Conservation (phyloP, 192 early-diverging fungal genomes). For the Oehlia diaphana region DNA sequence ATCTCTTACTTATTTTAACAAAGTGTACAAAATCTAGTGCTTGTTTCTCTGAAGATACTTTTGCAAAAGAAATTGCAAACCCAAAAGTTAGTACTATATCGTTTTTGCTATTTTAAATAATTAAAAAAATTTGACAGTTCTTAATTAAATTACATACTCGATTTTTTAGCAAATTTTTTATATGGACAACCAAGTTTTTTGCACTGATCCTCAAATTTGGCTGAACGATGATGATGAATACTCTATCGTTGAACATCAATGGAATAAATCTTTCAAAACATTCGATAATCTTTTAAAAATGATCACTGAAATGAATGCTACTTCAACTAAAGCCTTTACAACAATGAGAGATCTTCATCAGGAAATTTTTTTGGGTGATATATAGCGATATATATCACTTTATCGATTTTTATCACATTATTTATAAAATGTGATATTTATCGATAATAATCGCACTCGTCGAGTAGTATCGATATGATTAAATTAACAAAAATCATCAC, state of each 20-base stretch:
- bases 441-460: too few species aligned
- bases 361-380: too few species aligned
- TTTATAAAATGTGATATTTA: too few species aligned
- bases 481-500: too few species aligned
- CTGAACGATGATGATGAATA: background rate
- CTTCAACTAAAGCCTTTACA: slow-evolving; percentile 3
- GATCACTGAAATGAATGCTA: background rate
- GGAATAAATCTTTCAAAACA: background rate
- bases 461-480: too few species aligned
- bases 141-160: background rate
- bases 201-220: slow-evolving; percentile 8
- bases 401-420: too few species aligned
- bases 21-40: slow-evolving; percentile 4
- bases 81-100: background rate
- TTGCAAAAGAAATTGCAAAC: slow-evolving; percentile 3
- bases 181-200: slow-evolving; percentile 8
- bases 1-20: slow-evolving; percentile 21
- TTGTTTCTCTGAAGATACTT: slow-evolving; percentile 2
- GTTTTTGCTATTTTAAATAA: background rate
- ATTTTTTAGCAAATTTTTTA: slow-evolving; percentile 1
- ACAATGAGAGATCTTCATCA: background rate
- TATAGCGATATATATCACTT: too few species aligned
- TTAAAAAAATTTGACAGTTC: too few species aligned
- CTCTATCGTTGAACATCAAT: background rate
- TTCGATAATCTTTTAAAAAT: background rate